Base-by-base conservation (phyloP, 352 stramenopile species). In the Phytophthora sansomeana region DNA sequence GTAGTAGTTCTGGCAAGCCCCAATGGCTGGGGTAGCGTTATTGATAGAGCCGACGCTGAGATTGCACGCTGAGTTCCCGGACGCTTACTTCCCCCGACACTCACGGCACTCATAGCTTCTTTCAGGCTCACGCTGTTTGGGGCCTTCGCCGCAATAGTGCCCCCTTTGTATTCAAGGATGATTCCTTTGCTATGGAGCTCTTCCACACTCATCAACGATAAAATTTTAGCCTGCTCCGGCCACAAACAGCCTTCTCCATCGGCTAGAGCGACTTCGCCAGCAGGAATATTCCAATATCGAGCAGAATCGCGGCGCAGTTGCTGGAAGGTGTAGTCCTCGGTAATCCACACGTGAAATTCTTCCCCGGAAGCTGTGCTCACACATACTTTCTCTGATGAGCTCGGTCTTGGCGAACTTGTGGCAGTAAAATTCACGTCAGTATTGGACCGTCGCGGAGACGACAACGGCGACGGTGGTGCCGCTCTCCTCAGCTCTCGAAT, bases 281-380 rank as follows among this genome's bases (percentile, higher is more conserved):
- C 43, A 24, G 75, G 70, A 8, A 92, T 61, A 50, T 85, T 87
- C 82, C 82, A 94, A 59, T 92, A 94, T 26, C 79, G 75, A 35
- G 82, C 81, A 4, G 84, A 78, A 50, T 94, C 86, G 3, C 72
- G 74, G 5, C 84, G 83, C 5, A 94, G 72, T 58, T 92, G 84
- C 53, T 89, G 76, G 53, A 94, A 94, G 1, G 80, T 94, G 57
- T 92, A 92, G 6, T 83, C 79, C 8, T 87, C 78, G 5, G 82
- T 81, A 39, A 93, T 76, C 81, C 83, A 91, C 5, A 80, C 78
- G 0, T 72, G 65, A 63, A 91, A 93, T 56, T 87, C 80, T n/a
- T 87, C 78, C 4, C 81, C 76, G 1, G 77, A 80, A 1, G 70
- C 55, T 11, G 75, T 87, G 39, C 64, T 69, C 0, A 91, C 79